phyloP scores from a whole-genome alignment of 2,329 filamentous ascomycete genomes.

The Endocalyx cinctus region DNA sequence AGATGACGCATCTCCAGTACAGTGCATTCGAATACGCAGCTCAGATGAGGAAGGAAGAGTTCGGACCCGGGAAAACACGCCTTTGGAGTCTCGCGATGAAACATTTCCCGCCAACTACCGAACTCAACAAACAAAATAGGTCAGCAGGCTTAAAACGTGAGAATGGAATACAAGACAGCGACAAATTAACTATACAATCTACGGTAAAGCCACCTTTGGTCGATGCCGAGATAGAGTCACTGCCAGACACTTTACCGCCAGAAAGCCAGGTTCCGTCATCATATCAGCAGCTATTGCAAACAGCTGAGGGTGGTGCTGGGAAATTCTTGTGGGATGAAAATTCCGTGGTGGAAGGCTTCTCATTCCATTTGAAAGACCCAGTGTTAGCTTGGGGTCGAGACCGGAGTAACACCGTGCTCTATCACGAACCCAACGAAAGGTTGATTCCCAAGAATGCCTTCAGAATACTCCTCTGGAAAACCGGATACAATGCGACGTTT shows the following conservation, averaged over 20 bases:
- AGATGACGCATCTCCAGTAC: conserved; percentile 58
- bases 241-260: conserved; percentile 33
- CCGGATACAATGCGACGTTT: conserved; percentile 55
- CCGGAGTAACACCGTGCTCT: conserved; percentile 62
- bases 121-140: too few relatives aligned
- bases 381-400: conserved; percentile 76
- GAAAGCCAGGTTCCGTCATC: conserved; percentile 33
- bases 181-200: conserved; percentile 20
- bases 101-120: conserved; percentile 47
- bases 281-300: conserved; percentile 29
- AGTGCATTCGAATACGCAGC: conserved; percentile 52
- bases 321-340: conserved; percentile 60
- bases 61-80: conserved; percentile 45
- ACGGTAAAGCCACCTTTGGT: conserved; percentile 13
- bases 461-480: conserved; percentile 69
- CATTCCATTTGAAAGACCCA: conserved; percentile 61
- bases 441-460: conserved; percentile 80
- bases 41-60: conserved; percentile 44
- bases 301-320: conserved; percentile 58
- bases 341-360: conserved; percentile 60
- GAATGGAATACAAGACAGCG: conserved; percentile 20
- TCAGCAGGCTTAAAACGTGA: conserved; percentile 19
- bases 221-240: conserved; percentile 22
- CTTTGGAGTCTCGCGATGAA: conserved; percentile 56
- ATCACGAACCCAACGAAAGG: conserved; percentile 57